Evolutionary conservation across 73 alveolate species (phyloP), one percentile per base, ranked within the genome.

Genomic region (Blepharisma japonicum): DNA sequence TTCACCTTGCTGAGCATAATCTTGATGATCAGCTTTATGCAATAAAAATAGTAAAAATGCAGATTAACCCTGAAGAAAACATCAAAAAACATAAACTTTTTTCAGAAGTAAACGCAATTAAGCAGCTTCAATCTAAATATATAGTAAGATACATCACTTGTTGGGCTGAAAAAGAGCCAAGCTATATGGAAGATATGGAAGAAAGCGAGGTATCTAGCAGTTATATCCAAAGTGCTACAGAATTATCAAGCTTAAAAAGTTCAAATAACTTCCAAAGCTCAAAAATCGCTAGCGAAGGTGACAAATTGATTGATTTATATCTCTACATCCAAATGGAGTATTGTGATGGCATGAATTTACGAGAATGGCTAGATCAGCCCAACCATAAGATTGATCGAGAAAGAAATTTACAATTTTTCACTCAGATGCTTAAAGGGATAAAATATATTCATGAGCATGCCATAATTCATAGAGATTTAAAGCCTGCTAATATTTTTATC

Each of bases 261-360:
- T 32, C 42, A 32, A 32, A 32, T 32, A 32, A 32, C 42, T 32
- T 32, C 5, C 42, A 32, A 3, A 32, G 42, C 42, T 32, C 42
- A 0, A 32, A 32, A 32, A 0, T 32, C 5, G 42, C 42, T 32
- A 32, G 42, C 42, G 42, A 32, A 32, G 42, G 42, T 3, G 42
- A 32, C 42, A 32, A 32, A 32, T 1, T 32, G 42, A 32, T 32
- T 32, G 42, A 32, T 32, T 32, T 32, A 32, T 83, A 82, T 78
- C 86, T 92, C 55, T 79, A 82, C 81, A 92, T 92, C 56, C 89
- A 92, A 84, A 92, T 92, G 98, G 98, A 92, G 70, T 92, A 89
- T 79, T 92, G 98, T 71, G 80, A 91, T 39, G 98, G 96, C 45
- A 55, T 84, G 38, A 87, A 95, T 53, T 83, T 92, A 71, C 68